A percentile compares a stretch with the other conserved stretches of the same genome.
Evolutionary conservation across 768 basidiomycete species (phyloP).

Genomic region (Boletus bicolor): DNA sequence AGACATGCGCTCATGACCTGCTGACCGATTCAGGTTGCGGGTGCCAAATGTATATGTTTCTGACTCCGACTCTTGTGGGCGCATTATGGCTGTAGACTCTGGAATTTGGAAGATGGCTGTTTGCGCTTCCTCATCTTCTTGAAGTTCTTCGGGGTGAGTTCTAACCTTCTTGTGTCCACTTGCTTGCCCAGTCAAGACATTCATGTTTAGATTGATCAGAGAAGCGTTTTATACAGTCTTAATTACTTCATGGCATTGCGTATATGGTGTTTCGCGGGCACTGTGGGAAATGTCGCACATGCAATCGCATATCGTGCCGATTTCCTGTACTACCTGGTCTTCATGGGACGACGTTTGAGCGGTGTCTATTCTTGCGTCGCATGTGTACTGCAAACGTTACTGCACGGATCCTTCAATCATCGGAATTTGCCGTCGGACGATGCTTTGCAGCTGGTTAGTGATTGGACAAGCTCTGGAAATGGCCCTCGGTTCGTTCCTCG

Average conservation of each 20-base stretch:
- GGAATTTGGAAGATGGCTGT: background rate
- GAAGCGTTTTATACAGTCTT: slow-evolving; percentile 39
- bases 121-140: background rate
- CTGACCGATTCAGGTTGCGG: background rate
- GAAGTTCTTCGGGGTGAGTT: background rate
- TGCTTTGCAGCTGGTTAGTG: slow-evolving; percentile 59
- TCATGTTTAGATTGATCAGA: background rate
- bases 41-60: too few relatives aligned
- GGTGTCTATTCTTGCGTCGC: slow-evolving; percentile 61
- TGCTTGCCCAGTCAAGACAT: background rate
- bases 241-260: slow-evolving; percentile 40
- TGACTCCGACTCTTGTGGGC: too few relatives aligned
- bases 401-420: slow-evolving; percentile 67
- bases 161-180: background rate
- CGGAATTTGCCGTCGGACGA: slow-evolving; percentile 59
- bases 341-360: slow-evolving; percentile 64
- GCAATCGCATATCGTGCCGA: slow-evolving; percentile 56
- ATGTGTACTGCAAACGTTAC: slow-evolving; percentile 65
- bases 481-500: slow-evolving; percentile 61
- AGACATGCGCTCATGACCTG: too few relatives aligned
- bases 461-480: slow-evolving; percentile 61
- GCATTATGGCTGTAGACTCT: too few relatives aligned
- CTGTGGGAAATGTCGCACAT: slow-evolving; percentile 59
- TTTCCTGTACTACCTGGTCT: slow-evolving; percentile 68
- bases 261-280: slow-evolving; percentile 48